phyloP scores from a whole-genome alignment of 2,329 filamentous ascomycete genomes.

The Epichloe sylvatica region DNA sequence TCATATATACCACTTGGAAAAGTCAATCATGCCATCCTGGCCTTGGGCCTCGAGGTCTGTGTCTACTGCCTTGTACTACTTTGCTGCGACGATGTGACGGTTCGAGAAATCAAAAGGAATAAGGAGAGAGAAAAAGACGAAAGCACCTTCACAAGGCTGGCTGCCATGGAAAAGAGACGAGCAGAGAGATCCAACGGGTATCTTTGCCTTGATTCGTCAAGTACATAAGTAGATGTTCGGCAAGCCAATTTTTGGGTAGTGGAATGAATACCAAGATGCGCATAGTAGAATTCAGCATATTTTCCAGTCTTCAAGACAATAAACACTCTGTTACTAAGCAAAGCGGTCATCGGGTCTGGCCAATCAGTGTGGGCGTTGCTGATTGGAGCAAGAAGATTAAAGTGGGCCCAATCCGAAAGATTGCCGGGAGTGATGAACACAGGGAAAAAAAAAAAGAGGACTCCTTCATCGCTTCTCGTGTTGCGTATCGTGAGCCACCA shows the following conservation, averaged over 20 bases:
- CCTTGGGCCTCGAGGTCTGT: slow-evolving; percentile 14
- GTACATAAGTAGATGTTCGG: slow-evolving; percentile 5
- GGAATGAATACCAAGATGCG: not conserved
- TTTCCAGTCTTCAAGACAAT: too few species aligned
- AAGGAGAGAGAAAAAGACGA: too few species aligned
- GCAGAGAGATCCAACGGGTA: too few species aligned
- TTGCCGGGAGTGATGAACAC: not conserved
- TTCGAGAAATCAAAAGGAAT: not conserved
- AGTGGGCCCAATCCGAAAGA: not conserved
- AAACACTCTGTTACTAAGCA: not conserved
- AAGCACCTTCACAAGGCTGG: too few species aligned
- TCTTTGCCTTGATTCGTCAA: too few species aligned
- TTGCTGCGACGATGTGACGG: slow-evolving; percentile 3
- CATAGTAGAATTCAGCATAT: too few species aligned
- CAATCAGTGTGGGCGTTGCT: not conserved
- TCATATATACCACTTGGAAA: slow-evolving; percentile 23
- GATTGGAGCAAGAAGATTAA: not conserved
- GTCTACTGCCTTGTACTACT: slow-evolving; percentile 19
- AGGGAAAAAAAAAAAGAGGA: not conserved
- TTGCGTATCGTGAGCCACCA: not conserved
- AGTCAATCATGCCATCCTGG: slow-evolving; percentile 19
- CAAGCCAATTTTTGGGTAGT: slow-evolving; percentile 11
- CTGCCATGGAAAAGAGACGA: too few species aligned
- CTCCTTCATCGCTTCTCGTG: not conserved
- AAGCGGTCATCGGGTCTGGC: not conserved